Conservation (phyloP, 192 early-diverging fungal species). For the Irineochytrium annulatum region DNA sequence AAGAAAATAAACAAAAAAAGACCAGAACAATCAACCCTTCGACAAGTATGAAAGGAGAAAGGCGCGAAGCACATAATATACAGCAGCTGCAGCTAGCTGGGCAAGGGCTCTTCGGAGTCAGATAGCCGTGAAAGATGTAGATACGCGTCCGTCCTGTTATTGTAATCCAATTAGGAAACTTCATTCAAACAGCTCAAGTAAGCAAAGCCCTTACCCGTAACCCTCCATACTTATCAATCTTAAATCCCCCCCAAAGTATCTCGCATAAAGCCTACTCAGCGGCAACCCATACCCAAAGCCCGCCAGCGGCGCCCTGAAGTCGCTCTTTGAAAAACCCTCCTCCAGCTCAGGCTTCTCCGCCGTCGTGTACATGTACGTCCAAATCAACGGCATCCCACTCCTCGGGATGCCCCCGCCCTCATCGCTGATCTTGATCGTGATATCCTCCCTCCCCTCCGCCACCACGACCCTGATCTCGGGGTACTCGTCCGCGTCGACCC, state of each 20-base stretch:
- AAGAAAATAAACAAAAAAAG: too few species aligned
- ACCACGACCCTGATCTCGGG: conserved; percentile 95
- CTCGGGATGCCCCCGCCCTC: conserved; percentile 92
- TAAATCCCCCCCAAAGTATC: conserved; percentile 96
- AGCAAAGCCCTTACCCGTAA: too few species aligned
- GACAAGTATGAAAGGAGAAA: too few species aligned
- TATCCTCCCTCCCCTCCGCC: conserved; percentile 67
- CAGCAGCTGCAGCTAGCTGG: too few species aligned
- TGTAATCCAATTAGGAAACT: too few species aligned
- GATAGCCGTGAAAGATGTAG: conserved; percentile 85
- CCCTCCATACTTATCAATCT: conserved; percentile 94
- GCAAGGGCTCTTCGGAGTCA: conserved; percentile 80
- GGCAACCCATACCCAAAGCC: conserved; percentile 94
- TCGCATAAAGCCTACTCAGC: conserved; percentile 82
- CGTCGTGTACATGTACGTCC: conserved; percentile 85
- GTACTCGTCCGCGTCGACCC: conserved; percentile 76
- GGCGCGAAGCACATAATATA: too few species aligned
- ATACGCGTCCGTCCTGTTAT: conserved; percentile 95
- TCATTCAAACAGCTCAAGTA: too few species aligned
- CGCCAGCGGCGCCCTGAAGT: conserved; percentile 51
- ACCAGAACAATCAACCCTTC: too few species aligned
- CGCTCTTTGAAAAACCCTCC: conserved; percentile 20
- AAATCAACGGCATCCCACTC: conserved; percentile 83
- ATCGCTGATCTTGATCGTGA: conserved; percentile 94
- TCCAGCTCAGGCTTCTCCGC: conserved; percentile 41